Conservation (phyloP, 1,139 yeast genomes). For the Yamadazyma siamensis region DNA sequence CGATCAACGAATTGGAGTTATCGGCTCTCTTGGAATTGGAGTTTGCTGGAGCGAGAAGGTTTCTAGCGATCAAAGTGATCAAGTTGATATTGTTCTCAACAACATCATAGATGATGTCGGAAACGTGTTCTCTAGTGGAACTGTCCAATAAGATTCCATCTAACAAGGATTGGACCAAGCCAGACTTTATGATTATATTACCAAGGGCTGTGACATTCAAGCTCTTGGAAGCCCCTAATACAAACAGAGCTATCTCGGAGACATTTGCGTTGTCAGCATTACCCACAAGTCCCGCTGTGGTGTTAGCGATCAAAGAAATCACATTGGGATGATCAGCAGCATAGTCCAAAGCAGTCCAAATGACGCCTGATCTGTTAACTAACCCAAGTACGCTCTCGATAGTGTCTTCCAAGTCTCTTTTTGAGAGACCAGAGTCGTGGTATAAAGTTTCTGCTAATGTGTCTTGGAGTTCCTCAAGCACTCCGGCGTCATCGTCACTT, state of each 20-base stretch:
- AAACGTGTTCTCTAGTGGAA: conserved; percentile 32
- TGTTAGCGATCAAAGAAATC: conserved; percentile 27
- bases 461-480: conserved; percentile 11
- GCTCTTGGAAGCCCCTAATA: conserved; percentile 12
- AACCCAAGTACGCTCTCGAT: conserved; percentile 21
- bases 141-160: conserved; percentile 39
- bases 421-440: conserved; percentile 2
- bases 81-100: conserved; percentile 28
- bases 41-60: conserved; percentile 20
- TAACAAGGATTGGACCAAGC: conserved; percentile 30
- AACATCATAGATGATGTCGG: conserved; percentile 31
- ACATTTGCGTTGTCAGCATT: conserved; percentile 8
- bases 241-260: conserved; percentile 6
- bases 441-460: conserved; percentile 6
- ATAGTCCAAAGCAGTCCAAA: conserved; percentile 35
- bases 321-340: conserved; percentile 31
- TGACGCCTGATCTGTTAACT: conserved; percentile 36
- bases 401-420: conserved; percentile 20
- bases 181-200: conserved; percentile 27
- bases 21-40: conserved; percentile 19
- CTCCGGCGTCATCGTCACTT: conserved; percentile 12
- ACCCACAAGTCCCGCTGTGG: conserved; percentile 21
- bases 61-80: conserved; percentile 23
- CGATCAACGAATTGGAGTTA: conserved; percentile 21
- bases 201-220: conserved; percentile 26